A percentile compares a stretch with the other conserved stretches of the same genome.
Conservation (phyloP, 2,329 filamentous ascomycete species). For the Fusarium algeriense region DNA sequence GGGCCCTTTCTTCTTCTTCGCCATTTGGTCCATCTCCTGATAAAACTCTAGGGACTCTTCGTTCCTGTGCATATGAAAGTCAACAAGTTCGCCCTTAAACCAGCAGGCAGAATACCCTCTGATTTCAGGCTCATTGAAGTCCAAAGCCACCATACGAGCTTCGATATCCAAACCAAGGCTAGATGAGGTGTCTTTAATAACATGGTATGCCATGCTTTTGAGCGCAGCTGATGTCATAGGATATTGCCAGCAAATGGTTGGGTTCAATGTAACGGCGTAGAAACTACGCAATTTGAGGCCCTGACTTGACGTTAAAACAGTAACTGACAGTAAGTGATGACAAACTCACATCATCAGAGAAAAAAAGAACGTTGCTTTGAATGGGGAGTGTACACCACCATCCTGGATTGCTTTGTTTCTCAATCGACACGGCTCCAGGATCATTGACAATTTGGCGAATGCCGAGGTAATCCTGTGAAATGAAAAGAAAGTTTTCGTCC, state of each 20-base stretch:
- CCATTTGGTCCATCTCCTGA: not conserved
- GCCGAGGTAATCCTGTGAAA: conserved; percentile 33
- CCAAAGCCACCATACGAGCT: conserved; percentile 16
- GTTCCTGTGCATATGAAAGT: conserved; percentile 11
- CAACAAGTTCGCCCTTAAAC: conserved; percentile 1
- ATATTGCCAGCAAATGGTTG: conserved; percentile 15
- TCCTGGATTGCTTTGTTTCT: not conserved
- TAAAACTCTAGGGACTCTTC: conserved; percentile 20
- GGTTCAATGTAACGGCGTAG: not conserved
- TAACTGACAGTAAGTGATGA: rapidly evolving
- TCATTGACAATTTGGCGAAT: conserved; percentile 18
- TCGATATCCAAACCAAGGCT: not conserved
- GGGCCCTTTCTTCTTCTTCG: not conserved
- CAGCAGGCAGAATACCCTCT: conserved; percentile 31
- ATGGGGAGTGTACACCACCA: conserved; percentile 33
- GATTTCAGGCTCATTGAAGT: conserved; percentile 16
- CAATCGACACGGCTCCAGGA: not conserved
- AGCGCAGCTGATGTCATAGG: conserved; percentile 8
- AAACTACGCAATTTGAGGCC: conserved; percentile 28
- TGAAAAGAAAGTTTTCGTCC: conserved; percentile 1
- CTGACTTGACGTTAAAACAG: conserved; percentile 9
- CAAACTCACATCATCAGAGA: conserved; percentile 22
- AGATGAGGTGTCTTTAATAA: not conserved
- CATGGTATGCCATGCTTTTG: conserved; percentile 7
- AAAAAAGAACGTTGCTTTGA: not conserved